These are phyloP conservation scores for Plantago lanceolata DNA, from an alignment of 305 asterid genomes.

Conservation along the genomic window DNA sequence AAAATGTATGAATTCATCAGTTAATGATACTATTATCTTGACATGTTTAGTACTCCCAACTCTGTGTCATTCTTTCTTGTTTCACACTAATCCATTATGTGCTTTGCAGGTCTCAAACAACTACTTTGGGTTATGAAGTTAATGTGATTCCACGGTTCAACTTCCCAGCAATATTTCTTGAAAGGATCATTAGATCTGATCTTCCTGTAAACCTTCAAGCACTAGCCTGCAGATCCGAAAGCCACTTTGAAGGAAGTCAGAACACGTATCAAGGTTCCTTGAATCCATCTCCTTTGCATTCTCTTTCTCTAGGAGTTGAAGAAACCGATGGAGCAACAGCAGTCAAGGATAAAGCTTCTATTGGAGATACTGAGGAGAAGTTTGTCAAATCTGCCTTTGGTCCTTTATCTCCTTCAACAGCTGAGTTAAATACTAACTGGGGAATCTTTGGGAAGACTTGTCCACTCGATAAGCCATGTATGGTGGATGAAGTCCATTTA, in stretches of 20 bases:
- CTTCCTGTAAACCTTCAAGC: conserved; percentile 93
- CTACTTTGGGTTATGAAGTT: conserved; percentile 70
- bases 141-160: conserved; percentile 85
- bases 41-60: not conserved
- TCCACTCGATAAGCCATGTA: conserved; percentile 62
- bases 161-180: conserved; percentile 91
- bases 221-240: conserved; percentile 82
- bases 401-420: conserved; percentile 54
- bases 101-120: conserved; percentile 46
- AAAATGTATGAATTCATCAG: not conserved
- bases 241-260: conserved; percentile 55
- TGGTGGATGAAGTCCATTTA: conserved; percentile 94
- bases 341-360: conserved; percentile 33
- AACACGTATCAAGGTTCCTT: conserved; percentile 29
- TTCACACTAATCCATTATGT: conserved; percentile 1
- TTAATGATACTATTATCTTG: not conserved
- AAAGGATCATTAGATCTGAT: conserved; percentile 84
- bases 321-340: conserved; percentile 31
- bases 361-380: conserved; percentile 41
- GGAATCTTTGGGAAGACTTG: conserved; percentile 79
- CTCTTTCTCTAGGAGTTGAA: conserved; percentile 35
- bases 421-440: conserved; percentile 63
- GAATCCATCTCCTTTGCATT: conserved; percentile 26
- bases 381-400: conserved; percentile 53
- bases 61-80: not conserved